Evolutionary conservation across 1,284 basidiomycete genomes (phyloP), one percentile per base, ranked within the genome.

Genomic region (Lentinus polychrous): DNA sequence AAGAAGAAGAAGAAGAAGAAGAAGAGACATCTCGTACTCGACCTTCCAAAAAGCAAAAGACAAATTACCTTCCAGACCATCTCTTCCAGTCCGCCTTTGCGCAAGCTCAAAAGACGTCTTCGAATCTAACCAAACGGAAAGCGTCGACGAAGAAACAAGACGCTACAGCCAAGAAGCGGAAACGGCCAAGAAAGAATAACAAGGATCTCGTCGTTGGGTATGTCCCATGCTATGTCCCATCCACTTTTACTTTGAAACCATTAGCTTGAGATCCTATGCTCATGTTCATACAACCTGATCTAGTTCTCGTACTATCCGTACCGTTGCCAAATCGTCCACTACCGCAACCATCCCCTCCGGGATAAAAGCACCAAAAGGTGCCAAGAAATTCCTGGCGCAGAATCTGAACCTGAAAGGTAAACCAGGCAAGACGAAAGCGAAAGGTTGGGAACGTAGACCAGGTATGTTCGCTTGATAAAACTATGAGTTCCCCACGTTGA

Each of bases 1-100:
- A 81, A 77, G 41, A 79, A 70, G 80, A 75, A 76, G 49, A 80
- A 64, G 55, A 75, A 68, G 39, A 81, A 8, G 46, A 43, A 8
- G 53, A 51, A 10, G 49, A 51, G 18, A 33, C 22, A 8, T 18
- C 20, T n/a, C 35, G 32, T 22, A 14, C 15, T 43, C 39, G 18
- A 17, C 17, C 8, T 17, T 20, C 34, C 24, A 39, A 51, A 3
- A 40, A 50, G 10, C 39, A 23, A 38, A 55, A 55, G 6, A 46
- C 49, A 31, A 59, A 62, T 51, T 66, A 67, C 55, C 66, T 68
- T 22, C 67, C 67, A 0, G 67, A 67, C 34, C 64, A 68, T 46
- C 48, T 68, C n/a, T 68, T 68, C 52, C 51, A 57, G 20, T 53
- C 63, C 23, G 66, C 64, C 2, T 54, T 66, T n/a, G 56, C 60